A percentile compares a stretch with the other conserved stretches of the same genome.
These are phyloP conservation scores for Paracoccidioides lutzii DNA, from an alignment of 2,329 filamentous ascomycete species.

Conservation along the genomic window DNA sequence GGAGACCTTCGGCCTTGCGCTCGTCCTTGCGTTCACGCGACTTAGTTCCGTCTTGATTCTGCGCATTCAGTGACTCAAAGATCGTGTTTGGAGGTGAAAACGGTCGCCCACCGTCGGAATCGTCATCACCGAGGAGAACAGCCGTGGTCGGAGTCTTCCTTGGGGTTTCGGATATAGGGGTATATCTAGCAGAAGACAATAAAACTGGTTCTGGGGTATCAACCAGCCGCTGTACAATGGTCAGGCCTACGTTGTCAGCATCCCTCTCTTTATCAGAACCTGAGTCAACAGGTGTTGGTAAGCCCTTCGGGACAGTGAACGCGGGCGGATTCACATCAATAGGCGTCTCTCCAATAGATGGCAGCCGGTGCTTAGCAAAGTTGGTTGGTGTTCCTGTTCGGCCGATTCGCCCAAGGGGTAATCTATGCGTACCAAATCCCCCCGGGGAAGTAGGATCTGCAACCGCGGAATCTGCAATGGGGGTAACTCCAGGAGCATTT, in stretches of 20 bases:
- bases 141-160: slow-evolving; percentile 46
- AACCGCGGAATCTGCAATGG: slow-evolving; percentile 67
- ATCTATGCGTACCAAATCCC: slow-evolving; percentile 45
- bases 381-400: slow-evolving; percentile 48
- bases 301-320: slow-evolving; percentile 28
- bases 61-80: slow-evolving; percentile 49
- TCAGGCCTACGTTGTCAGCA: slow-evolving; percentile 10
- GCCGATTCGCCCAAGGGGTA: slow-evolving; percentile 53
- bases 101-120: slow-evolving; percentile 35
- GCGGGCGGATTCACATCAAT: slow-evolving; percentile 36
- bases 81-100: slow-evolving; percentile 57
- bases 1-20: slow-evolving; percentile 64
- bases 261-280: slow-evolving; percentile 36
- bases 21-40: slow-evolving; percentile 69
- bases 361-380: slow-evolving; percentile 52
- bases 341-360: slow-evolving; percentile 63
- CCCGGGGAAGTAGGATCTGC: slow-evolving; percentile 49
- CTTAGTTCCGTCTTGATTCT: slow-evolving; percentile 41
- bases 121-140: slow-evolving; percentile 44
- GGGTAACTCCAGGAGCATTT: slow-evolving; percentile 64
- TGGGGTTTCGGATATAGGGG: slow-evolving; percentile 26
- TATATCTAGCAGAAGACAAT: slow-evolving; percentile 34
- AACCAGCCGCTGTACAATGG: slow-evolving; percentile 13
- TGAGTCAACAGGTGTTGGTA: slow-evolving; percentile 34
- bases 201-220: slow-evolving; percentile 25